Conservation (phyloP, 2,329 filamentous ascomycete species). For the Trichoderma koningii region DNA sequence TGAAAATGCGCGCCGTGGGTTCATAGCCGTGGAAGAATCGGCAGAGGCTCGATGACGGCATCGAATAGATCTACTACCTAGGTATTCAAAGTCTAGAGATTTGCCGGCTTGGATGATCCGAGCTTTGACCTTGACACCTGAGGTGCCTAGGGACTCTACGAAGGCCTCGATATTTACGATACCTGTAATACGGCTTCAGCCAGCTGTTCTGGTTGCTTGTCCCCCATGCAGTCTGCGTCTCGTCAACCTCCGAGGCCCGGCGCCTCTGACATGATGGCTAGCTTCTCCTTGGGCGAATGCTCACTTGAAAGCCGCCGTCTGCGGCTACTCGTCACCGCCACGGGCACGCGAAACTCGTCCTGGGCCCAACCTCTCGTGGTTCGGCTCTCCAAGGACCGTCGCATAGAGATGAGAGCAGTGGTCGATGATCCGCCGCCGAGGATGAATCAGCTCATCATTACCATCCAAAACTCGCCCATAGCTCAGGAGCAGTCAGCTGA, state of each 20-base stretch:
- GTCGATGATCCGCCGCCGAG: constrained; percentile 66
- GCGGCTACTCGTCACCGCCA: constrained; percentile 65
- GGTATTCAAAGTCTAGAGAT: neutral
- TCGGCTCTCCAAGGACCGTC: constrained; percentile 64
- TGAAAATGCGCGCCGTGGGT: neutral
- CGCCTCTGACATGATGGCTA: constrained; percentile 39
- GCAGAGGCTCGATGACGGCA: constrained; percentile 4
- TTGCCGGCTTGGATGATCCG: neutral
- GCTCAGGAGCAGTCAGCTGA: constrained; percentile 36
- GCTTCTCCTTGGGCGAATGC: constrained; percentile 44
- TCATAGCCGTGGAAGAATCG: neutral
- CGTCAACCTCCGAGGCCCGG: constrained; percentile 38
- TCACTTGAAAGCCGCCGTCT: constrained; percentile 49
- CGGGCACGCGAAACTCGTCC: constrained; percentile 64
- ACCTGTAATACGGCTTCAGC: neutral
- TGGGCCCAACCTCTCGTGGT: constrained; percentile 67
- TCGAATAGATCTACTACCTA: neutral
- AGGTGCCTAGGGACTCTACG: neutral
- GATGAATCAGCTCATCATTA: constrained; percentile 63
- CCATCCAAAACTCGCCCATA: constrained; percentile 57
- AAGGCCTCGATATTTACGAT: neutral
- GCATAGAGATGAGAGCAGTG: constrained; percentile 63
- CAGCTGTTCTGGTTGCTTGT: neutral
- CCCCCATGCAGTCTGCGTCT: constrained; percentile 42
- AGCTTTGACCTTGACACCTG: neutral